Evolutionary conservation across 352 stramenopile genomes (phyloP).

Genomic region (Aphanomyces euteiches): DNA sequence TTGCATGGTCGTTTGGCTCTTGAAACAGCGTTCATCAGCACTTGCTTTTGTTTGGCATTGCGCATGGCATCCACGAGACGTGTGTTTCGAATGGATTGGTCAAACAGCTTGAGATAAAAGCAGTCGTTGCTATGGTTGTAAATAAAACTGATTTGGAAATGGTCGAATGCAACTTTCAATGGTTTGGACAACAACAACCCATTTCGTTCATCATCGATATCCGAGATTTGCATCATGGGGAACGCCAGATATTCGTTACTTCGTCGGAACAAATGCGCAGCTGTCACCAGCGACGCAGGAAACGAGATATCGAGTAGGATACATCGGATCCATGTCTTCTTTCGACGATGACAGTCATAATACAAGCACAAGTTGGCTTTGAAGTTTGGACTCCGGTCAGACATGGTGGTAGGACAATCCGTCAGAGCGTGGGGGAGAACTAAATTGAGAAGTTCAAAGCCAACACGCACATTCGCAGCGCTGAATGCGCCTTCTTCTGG

Average conservation of each 20-base stretch:
- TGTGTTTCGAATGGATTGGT: conserved; percentile 1
- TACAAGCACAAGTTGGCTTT: not conserved
- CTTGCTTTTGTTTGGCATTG: not conserved
- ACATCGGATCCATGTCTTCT: not conserved
- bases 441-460: too few relatives aligned
- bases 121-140: not conserved
- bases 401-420: too few relatives aligned
- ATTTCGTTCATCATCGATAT: not conserved
- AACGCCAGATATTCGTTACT: not conserved
- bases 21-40: not conserved
- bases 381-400: not conserved
- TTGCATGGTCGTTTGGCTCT: not conserved
- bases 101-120: conserved; percentile 5
- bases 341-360: not conserved
- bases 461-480: too few relatives aligned
- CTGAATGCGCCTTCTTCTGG: too few relatives aligned
- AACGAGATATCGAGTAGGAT: not conserved
- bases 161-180: not conserved
- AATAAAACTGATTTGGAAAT: conserved; percentile 9
- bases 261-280: not conserved
- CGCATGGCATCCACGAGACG: not conserved
- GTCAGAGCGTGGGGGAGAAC: too few relatives aligned
- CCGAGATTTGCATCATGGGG: not conserved
- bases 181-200: not conserved
- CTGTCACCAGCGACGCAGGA: not conserved